These are phyloP conservation scores for Candida insectalens DNA, from an alignment of 805 yeast species.

Conservation along the genomic window DNA sequence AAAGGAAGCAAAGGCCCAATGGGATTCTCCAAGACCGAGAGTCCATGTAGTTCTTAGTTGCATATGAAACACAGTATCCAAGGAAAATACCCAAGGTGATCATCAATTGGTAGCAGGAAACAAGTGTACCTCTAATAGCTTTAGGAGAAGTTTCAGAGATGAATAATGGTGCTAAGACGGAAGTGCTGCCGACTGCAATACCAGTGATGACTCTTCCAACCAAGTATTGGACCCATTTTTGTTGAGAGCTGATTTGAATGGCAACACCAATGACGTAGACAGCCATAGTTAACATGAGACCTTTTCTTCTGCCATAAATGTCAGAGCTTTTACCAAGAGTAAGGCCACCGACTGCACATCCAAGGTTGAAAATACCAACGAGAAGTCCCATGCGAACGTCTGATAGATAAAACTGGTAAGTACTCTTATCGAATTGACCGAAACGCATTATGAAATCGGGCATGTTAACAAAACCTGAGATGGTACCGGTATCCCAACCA, in stretches of 20 bases:
- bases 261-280: slow-evolving; percentile 53
- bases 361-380: slow-evolving; percentile 62
- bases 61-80: slow-evolving; percentile 61
- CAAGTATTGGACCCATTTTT: slow-evolving; percentile 53
- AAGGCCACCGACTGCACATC: slow-evolving; percentile 68
- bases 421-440: slow-evolving; percentile 28
- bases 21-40: slow-evolving; percentile 65
- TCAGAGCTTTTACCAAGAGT: slow-evolving; percentile 50
- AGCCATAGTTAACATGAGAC: slow-evolving; percentile 41
- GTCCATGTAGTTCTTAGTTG: slow-evolving; percentile 38
- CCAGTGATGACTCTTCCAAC: slow-evolving; percentile 54
- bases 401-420: slow-evolving; percentile 36
- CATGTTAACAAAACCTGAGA: slow-evolving; percentile 63
- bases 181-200: slow-evolving; percentile 43
- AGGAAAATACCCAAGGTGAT: slow-evolving; percentile 63
- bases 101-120: slow-evolving; percentile 60
- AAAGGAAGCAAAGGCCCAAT: slow-evolving; percentile 36
- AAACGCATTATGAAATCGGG: slow-evolving; percentile 40
- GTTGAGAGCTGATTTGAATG: slow-evolving; percentile 46
- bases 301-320: slow-evolving; percentile 47
- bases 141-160: slow-evolving; percentile 66
- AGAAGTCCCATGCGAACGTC: slow-evolving; percentile 50
- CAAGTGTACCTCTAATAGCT: slow-evolving; percentile 60
- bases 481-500: slow-evolving; percentile 74
- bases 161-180: slow-evolving; percentile 47